Evolutionary conservation across 2,329 filamentous ascomycete species (phyloP).

Genomic region (Coleophoma eucalyptorum): DNA sequence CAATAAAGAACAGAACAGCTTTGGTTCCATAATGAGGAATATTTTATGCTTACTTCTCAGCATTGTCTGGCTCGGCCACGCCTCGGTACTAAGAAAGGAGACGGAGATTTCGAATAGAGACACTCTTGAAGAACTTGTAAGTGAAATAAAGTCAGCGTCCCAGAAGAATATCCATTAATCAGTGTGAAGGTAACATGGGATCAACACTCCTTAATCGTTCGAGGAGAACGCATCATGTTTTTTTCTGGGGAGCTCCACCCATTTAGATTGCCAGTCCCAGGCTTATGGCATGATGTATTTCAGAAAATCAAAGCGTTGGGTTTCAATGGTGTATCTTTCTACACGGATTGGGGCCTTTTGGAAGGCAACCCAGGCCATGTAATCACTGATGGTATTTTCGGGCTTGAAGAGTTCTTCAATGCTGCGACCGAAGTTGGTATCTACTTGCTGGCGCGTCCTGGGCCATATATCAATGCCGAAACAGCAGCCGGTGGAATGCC

Average conservation of each 20-base stretch:
- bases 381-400: slow-evolving; percentile 67
- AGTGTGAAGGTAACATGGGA: slow-evolving; percentile 59
- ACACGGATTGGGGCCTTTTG: slow-evolving; percentile 70
- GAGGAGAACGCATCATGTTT: slow-evolving; percentile 66
- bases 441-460: slow-evolving; percentile 67
- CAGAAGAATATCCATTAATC: too few relatives aligned
- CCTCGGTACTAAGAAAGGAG: too few relatives aligned
- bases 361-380: slow-evolving; percentile 70
- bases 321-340: slow-evolving; percentile 74
- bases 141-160: too few relatives aligned
- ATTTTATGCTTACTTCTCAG: too few relatives aligned
- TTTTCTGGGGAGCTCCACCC: slow-evolving; percentile 74
- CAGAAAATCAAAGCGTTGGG: slow-evolving; percentile 79
- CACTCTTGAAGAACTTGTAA: too few relatives aligned
- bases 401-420: slow-evolving; percentile 68
- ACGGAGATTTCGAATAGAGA: too few relatives aligned
- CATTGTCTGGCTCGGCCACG: too few relatives aligned
- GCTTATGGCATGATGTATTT: slow-evolving; percentile 66
- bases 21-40: too few relatives aligned
- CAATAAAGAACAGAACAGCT: too few relatives aligned
- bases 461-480: slow-evolving; percentile 35
- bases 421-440: slow-evolving; percentile 68
- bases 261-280: slow-evolving; percentile 53
- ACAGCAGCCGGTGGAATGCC: slow-evolving; percentile 33
- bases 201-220: slow-evolving; percentile 65